Conservation (phyloP, 768 basidiomycete species). For the Fomitopsis pulvina region DNA sequence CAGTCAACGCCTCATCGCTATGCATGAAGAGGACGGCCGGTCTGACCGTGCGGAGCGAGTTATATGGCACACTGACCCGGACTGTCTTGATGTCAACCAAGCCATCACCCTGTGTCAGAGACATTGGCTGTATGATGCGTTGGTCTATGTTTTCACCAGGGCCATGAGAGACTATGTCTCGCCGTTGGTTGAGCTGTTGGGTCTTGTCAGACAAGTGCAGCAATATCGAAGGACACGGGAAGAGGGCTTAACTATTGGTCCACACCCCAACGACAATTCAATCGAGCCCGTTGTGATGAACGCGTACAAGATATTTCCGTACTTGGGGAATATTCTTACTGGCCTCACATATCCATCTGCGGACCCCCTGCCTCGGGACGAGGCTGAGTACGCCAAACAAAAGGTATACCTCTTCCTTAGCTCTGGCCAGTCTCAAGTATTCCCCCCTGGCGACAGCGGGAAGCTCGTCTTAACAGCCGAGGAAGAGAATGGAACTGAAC, state of each 20-base stretch:
- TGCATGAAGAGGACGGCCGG: constrained; percentile 66
- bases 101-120: constrained; percentile 80
- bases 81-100: constrained; percentile 89
- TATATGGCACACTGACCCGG: constrained; percentile 95
- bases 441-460: constrained; percentile 70
- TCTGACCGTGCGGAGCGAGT: constrained; percentile 78
- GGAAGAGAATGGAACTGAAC: constrained; percentile 69
- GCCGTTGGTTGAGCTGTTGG: constrained; percentile 80
- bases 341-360: constrained; percentile 87
- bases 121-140: constrained; percentile 83
- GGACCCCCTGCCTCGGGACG: constrained; percentile 56
- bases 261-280: constrained; percentile 25
- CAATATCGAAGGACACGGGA: constrained; percentile 38
- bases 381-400: constrained; percentile 62
- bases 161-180: constrained; percentile 85
- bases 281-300: constrained; percentile 59
- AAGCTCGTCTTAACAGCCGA: constrained; percentile 70
- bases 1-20: constrained; percentile 73
- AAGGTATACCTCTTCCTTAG: constrained; percentile 82
- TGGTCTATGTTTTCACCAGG: constrained; percentile 89
- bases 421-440: constrained; percentile 68
- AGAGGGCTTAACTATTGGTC: constrained; percentile 22
- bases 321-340: constrained; percentile 72
- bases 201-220: constrained; percentile 64
- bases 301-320: constrained; percentile 90